These are phyloP conservation scores for Lagenidium sp. DNA, from an alignment of 352 stramenopile species.

Conservation along the genomic window DNA sequence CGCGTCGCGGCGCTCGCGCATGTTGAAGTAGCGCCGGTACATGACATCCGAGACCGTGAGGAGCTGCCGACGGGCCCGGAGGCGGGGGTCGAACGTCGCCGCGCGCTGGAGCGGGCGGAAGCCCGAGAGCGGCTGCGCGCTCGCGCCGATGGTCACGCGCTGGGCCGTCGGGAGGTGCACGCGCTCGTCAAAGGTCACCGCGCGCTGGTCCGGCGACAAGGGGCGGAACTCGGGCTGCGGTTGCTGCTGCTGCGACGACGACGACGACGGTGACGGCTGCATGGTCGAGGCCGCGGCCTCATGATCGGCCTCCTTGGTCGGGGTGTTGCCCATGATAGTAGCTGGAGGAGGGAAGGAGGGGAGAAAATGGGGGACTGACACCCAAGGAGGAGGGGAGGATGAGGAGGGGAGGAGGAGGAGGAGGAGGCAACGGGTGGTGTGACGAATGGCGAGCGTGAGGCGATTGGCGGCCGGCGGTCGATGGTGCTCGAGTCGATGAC, in stretches of 20 bases:
- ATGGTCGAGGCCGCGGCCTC: too few relatives aligned
- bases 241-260: neutral
- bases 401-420: slow-evolving; percentile 1
- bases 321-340: slow-evolving; percentile 12
- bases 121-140: slow-evolving; percentile 37
- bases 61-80: slow-evolving; percentile 44
- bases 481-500: too few relatives aligned
- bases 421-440: too few relatives aligned
- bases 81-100: slow-evolving; percentile 66
- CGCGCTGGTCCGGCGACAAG: slow-evolving; percentile 62
- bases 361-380: neutral
- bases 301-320: slow-evolving; percentile 7
- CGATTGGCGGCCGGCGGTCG: too few relatives aligned
- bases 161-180: slow-evolving; percentile 33
- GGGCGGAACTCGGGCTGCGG: slow-evolving; percentile 30
- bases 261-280: too few relatives aligned
- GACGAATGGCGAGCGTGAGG: too few relatives aligned
- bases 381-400: neutral
- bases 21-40: slow-evolving; percentile 79
- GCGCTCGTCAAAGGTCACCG: slow-evolving; percentile 77
- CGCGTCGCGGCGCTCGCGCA: slow-evolving; percentile 42
- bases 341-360: neutral
- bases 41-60: slow-evolving; percentile 74
- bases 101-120: slow-evolving; percentile 71
- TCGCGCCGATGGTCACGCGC: slow-evolving; percentile 22